Percentiles rank a stretch among this genome's conserved stretches.
phyloP scores from a whole-genome alignment of 441 rosid genomes.

The Gossypium gossypioides region DNA sequence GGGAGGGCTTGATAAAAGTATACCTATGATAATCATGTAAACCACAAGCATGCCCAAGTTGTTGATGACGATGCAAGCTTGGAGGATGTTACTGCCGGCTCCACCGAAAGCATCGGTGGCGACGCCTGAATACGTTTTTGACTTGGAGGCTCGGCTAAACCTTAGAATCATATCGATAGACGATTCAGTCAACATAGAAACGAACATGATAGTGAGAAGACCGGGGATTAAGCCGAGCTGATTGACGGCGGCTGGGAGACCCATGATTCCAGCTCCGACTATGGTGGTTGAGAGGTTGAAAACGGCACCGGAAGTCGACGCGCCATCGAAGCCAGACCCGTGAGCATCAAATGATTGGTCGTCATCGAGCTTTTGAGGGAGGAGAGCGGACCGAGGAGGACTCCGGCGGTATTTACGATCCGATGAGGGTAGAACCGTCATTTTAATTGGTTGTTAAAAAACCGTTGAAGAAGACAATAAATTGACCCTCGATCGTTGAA shows the following conservation, averaged over 20 bases:
- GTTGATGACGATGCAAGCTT: conserved; percentile 45
- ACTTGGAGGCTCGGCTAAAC: conserved; percentile 42
- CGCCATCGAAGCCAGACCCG: conserved; percentile 32
- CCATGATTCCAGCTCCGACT: conserved; percentile 63
- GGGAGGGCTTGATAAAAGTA: background rate
- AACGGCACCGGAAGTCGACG: conserved; percentile 48
- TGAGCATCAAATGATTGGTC: conserved; percentile 2
- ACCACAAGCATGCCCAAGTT: conserved; percentile 60
- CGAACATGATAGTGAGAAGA: conserved; percentile 33
- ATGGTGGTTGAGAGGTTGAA: conserved; percentile 60
- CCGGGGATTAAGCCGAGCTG: conserved; percentile 53
- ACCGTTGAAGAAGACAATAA: too few relatives aligned
- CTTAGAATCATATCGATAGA: conserved; percentile 42
- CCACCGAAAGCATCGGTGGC: conserved; percentile 44
- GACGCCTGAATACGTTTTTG: conserved; percentile 40
- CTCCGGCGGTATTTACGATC: conserved; percentile 40
- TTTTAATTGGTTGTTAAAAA: too few relatives aligned
- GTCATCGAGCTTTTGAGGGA: conserved; percentile 25
- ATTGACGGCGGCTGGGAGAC: conserved; percentile 48
- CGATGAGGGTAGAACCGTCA: background rate
- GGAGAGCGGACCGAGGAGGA: conserved; percentile 27
- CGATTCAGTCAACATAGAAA: conserved; percentile 36
- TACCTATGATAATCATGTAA: conserved; percentile 55
- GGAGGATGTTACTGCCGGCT: conserved; percentile 35
- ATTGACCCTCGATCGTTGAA: too few relatives aligned